phyloP scores from a whole-genome alignment of 768 basidiomycete species.

The Panus rudis region DNA sequence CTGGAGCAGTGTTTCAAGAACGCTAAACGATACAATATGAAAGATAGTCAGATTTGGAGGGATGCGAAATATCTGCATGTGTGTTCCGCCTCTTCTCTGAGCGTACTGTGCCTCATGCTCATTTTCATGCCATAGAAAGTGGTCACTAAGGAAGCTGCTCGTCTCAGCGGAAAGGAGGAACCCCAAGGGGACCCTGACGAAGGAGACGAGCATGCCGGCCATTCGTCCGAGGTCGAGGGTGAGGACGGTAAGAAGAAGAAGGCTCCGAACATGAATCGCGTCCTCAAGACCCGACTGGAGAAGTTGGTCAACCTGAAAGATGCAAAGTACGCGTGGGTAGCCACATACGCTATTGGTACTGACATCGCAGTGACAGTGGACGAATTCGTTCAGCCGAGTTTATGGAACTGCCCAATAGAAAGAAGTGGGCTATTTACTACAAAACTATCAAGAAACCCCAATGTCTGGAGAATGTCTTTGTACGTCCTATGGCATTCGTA shows the following conservation, averaged over 20 bases:
- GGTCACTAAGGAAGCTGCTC: slow-evolving; percentile 37
- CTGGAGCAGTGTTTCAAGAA: slow-evolving; percentile 77
- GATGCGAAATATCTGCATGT: slow-evolving; percentile 83
- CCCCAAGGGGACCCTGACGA: slow-evolving; percentile 21
- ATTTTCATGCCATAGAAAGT: slow-evolving; percentile 49
- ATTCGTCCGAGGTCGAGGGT: slow-evolving; percentile 36
- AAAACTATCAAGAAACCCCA: slow-evolving; percentile 72
- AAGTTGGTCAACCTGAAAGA: slow-evolving; percentile 72
- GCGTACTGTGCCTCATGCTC: too few relatives aligned
- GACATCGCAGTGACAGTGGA: slow-evolving; percentile 38
- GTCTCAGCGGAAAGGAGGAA: slow-evolving; percentile 36
- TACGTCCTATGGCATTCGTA: slow-evolving; percentile 30
- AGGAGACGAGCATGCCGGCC: slow-evolving; percentile 26
- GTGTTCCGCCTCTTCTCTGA: slow-evolving; percentile 22
- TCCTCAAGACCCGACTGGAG: slow-evolving; percentile 62
- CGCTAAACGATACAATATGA: slow-evolving; percentile 76
- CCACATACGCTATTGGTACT: slow-evolving; percentile 1
- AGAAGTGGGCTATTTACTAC: slow-evolving; percentile 76
- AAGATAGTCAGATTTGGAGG: slow-evolving; percentile 69
- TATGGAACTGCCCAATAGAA: slow-evolving; percentile 77
- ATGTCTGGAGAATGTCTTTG: slow-evolving; percentile 71
- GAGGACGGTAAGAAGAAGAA: slow-evolving; percentile 46
- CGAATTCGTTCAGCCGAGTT: slow-evolving; percentile 66
- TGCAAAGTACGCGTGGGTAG: slow-evolving; percentile 44
- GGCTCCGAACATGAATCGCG: slow-evolving; percentile 52